Conservation (phyloP, 1,139 yeast species). For the Lodderomyces parapsilosis region DNA sequence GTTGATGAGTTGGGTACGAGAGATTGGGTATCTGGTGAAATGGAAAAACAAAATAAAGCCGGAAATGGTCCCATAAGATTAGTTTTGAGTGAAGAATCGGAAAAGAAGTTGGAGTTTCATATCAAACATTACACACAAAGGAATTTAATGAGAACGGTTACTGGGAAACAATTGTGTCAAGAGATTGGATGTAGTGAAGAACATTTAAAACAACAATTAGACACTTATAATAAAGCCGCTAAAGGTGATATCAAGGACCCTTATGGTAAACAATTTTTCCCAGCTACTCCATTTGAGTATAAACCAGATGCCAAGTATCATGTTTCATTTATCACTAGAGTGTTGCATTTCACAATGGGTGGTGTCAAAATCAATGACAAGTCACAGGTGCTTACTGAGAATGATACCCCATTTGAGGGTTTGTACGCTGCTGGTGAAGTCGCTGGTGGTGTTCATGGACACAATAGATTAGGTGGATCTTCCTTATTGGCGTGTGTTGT, state of each 20-base stretch:
- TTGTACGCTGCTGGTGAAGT: constrained; percentile 79
- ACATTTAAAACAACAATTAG: constrained; percentile 36
- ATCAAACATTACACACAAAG: constrained; percentile 66
- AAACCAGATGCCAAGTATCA: constrained; percentile 32
- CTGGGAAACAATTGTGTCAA: constrained; percentile 49
- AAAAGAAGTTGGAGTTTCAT: constrained; percentile 50
- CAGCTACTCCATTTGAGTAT: constrained; percentile 46
- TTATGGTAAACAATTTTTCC: constrained; percentile 52
- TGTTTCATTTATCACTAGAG: constrained; percentile 66
- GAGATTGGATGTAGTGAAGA: constrained; percentile 35
- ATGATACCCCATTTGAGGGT: constrained; percentile 50
- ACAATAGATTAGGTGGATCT: constrained; percentile 74
- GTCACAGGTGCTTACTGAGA: constrained; percentile 52
- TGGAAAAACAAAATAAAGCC: constrained; percentile 43
- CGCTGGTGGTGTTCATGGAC: constrained; percentile 83
- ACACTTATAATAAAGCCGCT: constrained; percentile 48
- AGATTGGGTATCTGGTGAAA: constrained; percentile 64
- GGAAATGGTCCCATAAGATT: constrained; percentile 54
- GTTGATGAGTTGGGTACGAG: constrained; percentile 72
- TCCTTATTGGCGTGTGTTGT: constrained; percentile 80
- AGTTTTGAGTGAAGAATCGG: constrained; percentile 45
- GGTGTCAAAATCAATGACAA: constrained; percentile 68
- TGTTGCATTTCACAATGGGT: constrained; percentile 85
- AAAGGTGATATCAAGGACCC: constrained; percentile 41
- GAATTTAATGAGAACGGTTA: constrained; percentile 55